Conservation (phyloP, 106 monocot species). For the Xerophyta viscosa region DNA sequence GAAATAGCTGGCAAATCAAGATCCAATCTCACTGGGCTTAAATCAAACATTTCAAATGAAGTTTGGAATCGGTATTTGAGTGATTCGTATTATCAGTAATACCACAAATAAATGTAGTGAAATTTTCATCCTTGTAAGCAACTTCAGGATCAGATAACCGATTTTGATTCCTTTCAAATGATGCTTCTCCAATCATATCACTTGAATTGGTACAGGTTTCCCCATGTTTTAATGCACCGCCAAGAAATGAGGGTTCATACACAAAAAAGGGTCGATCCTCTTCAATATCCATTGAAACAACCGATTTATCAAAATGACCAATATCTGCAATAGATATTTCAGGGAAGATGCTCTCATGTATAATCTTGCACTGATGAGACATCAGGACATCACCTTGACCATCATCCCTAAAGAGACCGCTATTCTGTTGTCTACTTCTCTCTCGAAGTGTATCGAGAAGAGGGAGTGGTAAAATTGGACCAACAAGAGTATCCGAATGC, state of each 20-base stretch:
- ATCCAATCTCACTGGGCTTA: slow-evolving; percentile 36
- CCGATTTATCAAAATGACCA: slow-evolving; percentile 14
- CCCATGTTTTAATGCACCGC: slow-evolving; percentile 1
- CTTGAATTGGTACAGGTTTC: neutral
- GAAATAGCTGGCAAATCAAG: slow-evolving; percentile 23
- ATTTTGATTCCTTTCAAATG: slow-evolving; percentile 1
- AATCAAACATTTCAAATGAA: slow-evolving; percentile 36
- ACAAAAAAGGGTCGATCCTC: slow-evolving; percentile 40
- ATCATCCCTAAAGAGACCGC: neutral
- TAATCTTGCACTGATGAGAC: slow-evolving; percentile 13
- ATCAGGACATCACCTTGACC: slow-evolving; percentile 17
- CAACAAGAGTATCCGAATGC: slow-evolving; percentile 39
- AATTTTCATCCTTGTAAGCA: slow-evolving; percentile 31
- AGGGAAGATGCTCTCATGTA: slow-evolving; percentile 25
- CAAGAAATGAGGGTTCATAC: slow-evolving; percentile 23
- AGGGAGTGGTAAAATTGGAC: slow-evolving; percentile 70
- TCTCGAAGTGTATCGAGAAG: slow-evolving; percentile 54
- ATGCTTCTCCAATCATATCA: slow-evolving; percentile 7
- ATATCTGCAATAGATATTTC: slow-evolving; percentile 35
- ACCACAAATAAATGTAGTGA: slow-evolving; percentile 55
- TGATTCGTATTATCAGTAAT: slow-evolving; percentile 7
- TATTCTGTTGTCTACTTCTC: neutral
- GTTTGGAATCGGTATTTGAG: slow-evolving; percentile 6
- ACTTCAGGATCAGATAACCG: neutral
- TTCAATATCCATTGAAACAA: slow-evolving; percentile 16